Base-by-base conservation (phyloP, 345 rosid species). In the Aethionema arabicum region DNA sequence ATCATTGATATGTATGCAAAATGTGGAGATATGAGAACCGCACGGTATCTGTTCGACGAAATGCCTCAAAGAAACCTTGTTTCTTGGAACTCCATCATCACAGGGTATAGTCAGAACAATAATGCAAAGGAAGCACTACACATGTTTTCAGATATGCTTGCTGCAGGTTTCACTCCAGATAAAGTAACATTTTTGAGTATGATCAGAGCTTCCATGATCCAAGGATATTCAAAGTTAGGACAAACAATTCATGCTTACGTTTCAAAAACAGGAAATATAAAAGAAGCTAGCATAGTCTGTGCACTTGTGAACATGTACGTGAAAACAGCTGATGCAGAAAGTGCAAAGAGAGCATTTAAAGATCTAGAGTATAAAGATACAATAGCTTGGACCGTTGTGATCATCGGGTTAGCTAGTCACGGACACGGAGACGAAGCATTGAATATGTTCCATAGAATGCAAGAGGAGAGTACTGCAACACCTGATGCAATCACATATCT, bases 341-440 rank as follows among this genome's bases (percentile, higher is more conserved):
- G 48, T 29, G 72, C 45, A 0, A 65, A 44, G 13, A 51, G 15
- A 21, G 57, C 32, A 1, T 72, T 72, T 30, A 30, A 51, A 36
- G 65, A 43, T 32, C 47, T 76, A 9, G 59, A 70, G 38, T 65
- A 31, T 48, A 80, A 70, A 67, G 83, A 73, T 75, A 55, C 72
- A 10, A 65, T 78, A 49, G 74, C 85, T 36, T 83, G 83, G 88
- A 78, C 85, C 0, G 69, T 69, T 41, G 65, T 76, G 72, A 74
- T 82, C 66, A 76, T 74, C 0, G 82, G 79, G 9, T 73, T 82
- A 59, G 87, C 87, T n/a, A 80, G 71, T 70, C 81, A 80, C 11
- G 87, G 85, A 6, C 75, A 70, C 21, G 83, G 83, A 11, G 61
- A 76, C 2, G 85, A 83, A 71, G 81, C 80, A 5, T 64, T 78